Conservation (phyloP, 2,329 filamentous ascomycete genomes). For the Huntiella omanensis region DNA sequence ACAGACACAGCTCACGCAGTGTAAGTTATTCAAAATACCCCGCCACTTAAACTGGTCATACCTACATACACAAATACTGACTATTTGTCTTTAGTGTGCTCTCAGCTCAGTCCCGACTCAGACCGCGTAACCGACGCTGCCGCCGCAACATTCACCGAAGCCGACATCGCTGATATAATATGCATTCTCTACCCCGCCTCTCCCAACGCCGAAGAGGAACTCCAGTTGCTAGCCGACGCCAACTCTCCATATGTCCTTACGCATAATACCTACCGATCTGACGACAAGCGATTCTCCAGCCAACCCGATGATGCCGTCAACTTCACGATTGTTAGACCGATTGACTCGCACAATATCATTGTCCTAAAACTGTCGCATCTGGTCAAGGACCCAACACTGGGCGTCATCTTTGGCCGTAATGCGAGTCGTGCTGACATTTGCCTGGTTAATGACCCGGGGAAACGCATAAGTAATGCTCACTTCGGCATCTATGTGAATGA, state of each 20-base stretch:
- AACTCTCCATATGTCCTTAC: slow-evolving; percentile 30
- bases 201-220: slow-evolving; percentile 49
- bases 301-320: no score
- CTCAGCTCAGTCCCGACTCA: slow-evolving; percentile 66
- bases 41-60: not conserved
- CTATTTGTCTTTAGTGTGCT: slow-evolving; percentile 22
- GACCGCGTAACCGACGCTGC: slow-evolving; percentile 46
- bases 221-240: slow-evolving; percentile 32
- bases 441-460: slow-evolving; percentile 45
- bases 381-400: slow-evolving; percentile 47
- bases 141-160: slow-evolving; percentile 67
- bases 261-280: slow-evolving; percentile 12
- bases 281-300: slow-evolving; percentile 23
- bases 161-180: slow-evolving; percentile 74
- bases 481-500: slow-evolving; percentile 84
- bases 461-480: slow-evolving; percentile 80
- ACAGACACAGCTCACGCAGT: slow-evolving; percentile 5
- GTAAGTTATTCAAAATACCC: slow-evolving; percentile 2
- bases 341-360: slow-evolving; percentile 38
- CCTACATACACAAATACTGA: not conserved
- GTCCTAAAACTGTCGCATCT: slow-evolving; percentile 61
- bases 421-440: slow-evolving; percentile 49
- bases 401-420: slow-evolving; percentile 80
- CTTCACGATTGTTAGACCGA: no score
- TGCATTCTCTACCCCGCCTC: slow-evolving; percentile 73